Percentiles rank a stretch among this genome's conserved stretches.
Evolutionary conservation across 2,329 filamentous ascomycete genomes (phyloP).

Genomic region (Exophiala mesophila): DNA sequence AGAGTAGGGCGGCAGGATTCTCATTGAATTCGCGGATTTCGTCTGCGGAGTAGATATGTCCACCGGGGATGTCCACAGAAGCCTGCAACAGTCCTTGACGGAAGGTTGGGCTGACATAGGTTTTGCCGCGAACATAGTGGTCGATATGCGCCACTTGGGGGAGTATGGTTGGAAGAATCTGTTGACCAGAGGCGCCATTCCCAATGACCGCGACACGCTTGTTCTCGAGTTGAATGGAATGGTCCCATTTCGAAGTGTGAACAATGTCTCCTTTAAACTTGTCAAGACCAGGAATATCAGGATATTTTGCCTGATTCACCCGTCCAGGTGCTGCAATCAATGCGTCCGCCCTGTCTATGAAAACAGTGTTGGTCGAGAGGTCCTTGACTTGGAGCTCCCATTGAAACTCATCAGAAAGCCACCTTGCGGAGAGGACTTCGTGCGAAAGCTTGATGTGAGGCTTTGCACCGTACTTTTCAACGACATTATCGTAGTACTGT

Average conservation of each 20-base stretch:
- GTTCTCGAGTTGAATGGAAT: constrained; percentile 49
- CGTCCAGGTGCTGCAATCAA: not conserved
- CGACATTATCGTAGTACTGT: constrained; percentile 7
- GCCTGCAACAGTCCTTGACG: constrained; percentile 6
- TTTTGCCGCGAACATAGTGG: constrained; percentile 24
- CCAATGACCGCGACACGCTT: constrained; percentile 60
- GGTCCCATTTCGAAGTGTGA: constrained; percentile 54
- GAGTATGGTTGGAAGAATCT: constrained; percentile 7
- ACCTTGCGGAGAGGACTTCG: not conserved
- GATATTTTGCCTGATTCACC: constrained; percentile 25
- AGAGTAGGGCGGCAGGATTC: constrained; percentile 20
- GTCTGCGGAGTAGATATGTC: constrained; percentile 24
- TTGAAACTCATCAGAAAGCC: not conserved
- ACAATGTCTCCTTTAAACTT: constrained; percentile 56
- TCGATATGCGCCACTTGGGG: constrained; percentile 29
- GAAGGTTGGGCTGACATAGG: constrained; percentile 24
- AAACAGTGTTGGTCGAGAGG: not conserved
- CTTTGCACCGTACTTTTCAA: constrained; percentile 12
- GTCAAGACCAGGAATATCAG: constrained; percentile 54
- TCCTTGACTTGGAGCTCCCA: not conserved
- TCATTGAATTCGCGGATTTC: constrained; percentile 18
- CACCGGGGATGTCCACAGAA: constrained; percentile 19
- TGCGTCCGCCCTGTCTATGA: not conserved
- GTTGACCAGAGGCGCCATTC: constrained; percentile 54
- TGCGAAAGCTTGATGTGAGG: not conserved